Evolutionary conservation across 169 alveolate species (phyloP).

Genomic region (Plasmodium berghei): DNA sequence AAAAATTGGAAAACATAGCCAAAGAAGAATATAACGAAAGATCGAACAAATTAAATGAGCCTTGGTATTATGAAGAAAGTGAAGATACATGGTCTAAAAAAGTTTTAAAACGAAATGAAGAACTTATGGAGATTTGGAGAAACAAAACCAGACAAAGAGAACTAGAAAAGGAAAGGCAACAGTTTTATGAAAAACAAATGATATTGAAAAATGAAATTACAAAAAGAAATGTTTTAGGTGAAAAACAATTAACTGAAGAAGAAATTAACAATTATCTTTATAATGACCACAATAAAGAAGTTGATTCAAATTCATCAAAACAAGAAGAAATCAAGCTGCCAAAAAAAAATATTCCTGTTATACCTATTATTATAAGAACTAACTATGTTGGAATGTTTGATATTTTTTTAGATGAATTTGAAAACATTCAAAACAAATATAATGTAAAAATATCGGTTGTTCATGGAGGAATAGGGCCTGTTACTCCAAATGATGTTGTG

Average conservation of each 20-base stretch:
- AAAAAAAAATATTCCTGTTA: conserved; percentile 71
- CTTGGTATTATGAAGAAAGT: conserved; percentile 59
- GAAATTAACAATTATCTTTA: conserved; percentile 79
- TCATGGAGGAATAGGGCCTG: conserved; percentile 91
- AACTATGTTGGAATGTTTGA: conserved; percentile 87
- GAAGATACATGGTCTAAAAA: conserved; percentile 80
- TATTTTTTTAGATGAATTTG: conserved; percentile 86
- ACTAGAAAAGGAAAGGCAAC: conserved; percentile 69
- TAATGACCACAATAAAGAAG: conserved; percentile 42
- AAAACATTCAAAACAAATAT: conserved; percentile 74
- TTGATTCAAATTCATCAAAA: conserved; percentile 16
- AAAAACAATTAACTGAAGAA: conserved; percentile 76
- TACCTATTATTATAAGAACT: conserved; percentile 87
- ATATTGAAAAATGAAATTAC: conserved; percentile 44
- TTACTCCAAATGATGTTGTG: conserved; percentile 88
- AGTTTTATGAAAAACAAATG: conserved; percentile 76
- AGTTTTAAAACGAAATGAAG: conserved; percentile 79
- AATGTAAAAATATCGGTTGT: conserved; percentile 87
- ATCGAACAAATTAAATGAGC: conserved; percentile 24
- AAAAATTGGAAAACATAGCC: background rate
- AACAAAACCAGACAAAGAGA: conserved; percentile 72
- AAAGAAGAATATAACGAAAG: conserved; percentile 50
- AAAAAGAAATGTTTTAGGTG: conserved; percentile 63
- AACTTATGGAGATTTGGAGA: conserved; percentile 83
- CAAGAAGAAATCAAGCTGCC: conserved; percentile 38